A percentile compares a stretch with the other conserved stretches of the same genome.
Evolutionary conservation across 2,329 filamentous ascomycete species (phyloP).

Genomic region (Gaeumannomyces sp.): DNA sequence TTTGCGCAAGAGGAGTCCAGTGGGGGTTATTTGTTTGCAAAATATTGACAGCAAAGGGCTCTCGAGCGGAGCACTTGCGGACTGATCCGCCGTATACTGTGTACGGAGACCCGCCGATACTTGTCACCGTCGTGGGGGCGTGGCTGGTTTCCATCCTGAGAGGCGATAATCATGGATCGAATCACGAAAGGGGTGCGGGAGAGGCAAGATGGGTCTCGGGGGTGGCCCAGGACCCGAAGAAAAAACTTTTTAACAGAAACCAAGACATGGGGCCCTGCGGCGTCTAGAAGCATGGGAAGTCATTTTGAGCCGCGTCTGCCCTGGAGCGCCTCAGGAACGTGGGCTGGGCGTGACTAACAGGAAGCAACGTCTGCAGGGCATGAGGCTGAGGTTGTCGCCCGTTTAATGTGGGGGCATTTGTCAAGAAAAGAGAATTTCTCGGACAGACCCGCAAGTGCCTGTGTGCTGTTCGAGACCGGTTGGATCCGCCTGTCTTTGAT

Average conservation of each 20-base stretch:
- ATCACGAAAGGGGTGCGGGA: too few relatives aligned
- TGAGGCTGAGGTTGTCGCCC: background rate
- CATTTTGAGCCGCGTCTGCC: background rate
- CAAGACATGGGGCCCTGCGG: background rate
- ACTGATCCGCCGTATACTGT: background rate
- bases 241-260: background rate
- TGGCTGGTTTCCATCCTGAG: background rate
- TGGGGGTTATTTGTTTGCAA: background rate
- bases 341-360: background rate
- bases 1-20: background rate
- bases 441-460: background rate
- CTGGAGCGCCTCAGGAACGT: background rate
- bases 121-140: background rate
- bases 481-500: too few relatives aligned
- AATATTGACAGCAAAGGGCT: background rate
- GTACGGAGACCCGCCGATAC: background rate
- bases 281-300: background rate
- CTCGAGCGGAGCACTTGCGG: background rate
- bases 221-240: background rate
- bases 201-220: background rate
- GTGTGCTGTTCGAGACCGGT: background rate
- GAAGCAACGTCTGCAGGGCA: slow-evolving; percentile 1
- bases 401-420: slow-evolving; percentile 3
- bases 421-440: background rate
- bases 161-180: background rate